Evolutionary conservation across 225 moss, liverwort and hornwort species (phyloP).

Genomic region (Physcomitrellopsis africana): DNA sequence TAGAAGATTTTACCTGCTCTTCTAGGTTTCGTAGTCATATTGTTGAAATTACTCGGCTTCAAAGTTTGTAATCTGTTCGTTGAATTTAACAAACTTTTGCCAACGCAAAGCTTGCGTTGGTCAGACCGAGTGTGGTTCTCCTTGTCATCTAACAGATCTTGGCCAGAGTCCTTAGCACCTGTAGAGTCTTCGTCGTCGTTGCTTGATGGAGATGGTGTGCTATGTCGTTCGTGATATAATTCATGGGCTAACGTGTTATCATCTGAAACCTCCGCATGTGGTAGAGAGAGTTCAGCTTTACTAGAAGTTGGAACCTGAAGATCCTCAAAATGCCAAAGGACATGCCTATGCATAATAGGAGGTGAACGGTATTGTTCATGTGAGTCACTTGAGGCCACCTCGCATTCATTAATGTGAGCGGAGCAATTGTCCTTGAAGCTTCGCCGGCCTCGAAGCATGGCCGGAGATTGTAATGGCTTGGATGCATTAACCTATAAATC

Average conservation of each 20-base stretch:
- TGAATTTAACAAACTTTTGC: conserved; percentile 7
- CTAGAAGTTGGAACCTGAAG: conserved; percentile 5
- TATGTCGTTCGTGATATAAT: conserved; percentile 25
- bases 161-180: conserved; percentile 23
- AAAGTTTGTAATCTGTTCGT: conserved; percentile 3
- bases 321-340: neutral
- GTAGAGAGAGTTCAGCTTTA: conserved; percentile 1
- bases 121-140: neutral
- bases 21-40: conserved; percentile 3
- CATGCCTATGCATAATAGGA: conserved; percentile 11
- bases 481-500: conserved; percentile 24
- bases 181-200: conserved; percentile 20
- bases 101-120: conserved; percentile 13
- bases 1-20: conserved; percentile 22
- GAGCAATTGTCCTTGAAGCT: conserved; percentile 26
- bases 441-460: conserved; percentile 38
- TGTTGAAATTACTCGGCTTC: conserved; percentile 9
- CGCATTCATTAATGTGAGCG: neutral
- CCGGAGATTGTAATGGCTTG: conserved; percentile 35
- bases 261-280: conserved; percentile 20
- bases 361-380: conserved; percentile 2
- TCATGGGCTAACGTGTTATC: conserved; percentile 16
- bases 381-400: conserved; percentile 23
- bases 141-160: conserved; percentile 20
- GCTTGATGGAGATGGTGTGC: conserved; percentile 14